Evolutionary conservation across 2,329 filamentous ascomycete species (phyloP), one percentile per base, ranked within the genome.

Genomic region (Fusarium praegraminearum): DNA sequence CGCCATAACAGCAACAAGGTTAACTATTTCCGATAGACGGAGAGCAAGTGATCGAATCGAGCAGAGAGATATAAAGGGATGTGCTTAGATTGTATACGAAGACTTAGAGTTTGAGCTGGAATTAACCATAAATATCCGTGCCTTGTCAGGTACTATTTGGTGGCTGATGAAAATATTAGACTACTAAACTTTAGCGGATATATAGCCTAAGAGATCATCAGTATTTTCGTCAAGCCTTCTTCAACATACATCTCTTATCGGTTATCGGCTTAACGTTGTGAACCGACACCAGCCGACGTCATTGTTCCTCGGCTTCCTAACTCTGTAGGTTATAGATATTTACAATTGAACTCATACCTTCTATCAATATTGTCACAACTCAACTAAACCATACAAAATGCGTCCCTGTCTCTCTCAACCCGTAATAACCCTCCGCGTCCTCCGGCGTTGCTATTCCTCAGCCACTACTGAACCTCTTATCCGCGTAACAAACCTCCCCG

Each of bases 401-500:
- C 70, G 78, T 67, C 78, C 78, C 35, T 77, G 78, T 43, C 63
- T 78, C n/a, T 51, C 41, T 24, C 67, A 61, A 43, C 69, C 71
- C 41, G 36, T 57, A 35, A 55, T 72, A 38, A 52, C 67, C 30
- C 49, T 73, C 52, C 70, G 70, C 63, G 59, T 66, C 55, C 64
- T 75, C 51, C 62, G 71, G 7, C 71, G 72, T 54, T 71, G 78
- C 65, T 85, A 85, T 75, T 84, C 84, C 15, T 83, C 83, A 68
- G 79, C 82, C 28, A 73, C 81, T 32, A 72, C 81, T 33, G 79
- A 84, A 45, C 84, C 88, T 13, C 81, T 90, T 49, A 83, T 97
- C 80, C 90, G 90, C 76, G 86, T 93, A 71, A 90, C 89, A 65
- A 89, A 91, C 79, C 82, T 97, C 50, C 91, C 92, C 44, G 92